Evolutionary conservation across 73 alveolate genomes (phyloP).

Genomic region (Symbiodinium natans): DNA sequence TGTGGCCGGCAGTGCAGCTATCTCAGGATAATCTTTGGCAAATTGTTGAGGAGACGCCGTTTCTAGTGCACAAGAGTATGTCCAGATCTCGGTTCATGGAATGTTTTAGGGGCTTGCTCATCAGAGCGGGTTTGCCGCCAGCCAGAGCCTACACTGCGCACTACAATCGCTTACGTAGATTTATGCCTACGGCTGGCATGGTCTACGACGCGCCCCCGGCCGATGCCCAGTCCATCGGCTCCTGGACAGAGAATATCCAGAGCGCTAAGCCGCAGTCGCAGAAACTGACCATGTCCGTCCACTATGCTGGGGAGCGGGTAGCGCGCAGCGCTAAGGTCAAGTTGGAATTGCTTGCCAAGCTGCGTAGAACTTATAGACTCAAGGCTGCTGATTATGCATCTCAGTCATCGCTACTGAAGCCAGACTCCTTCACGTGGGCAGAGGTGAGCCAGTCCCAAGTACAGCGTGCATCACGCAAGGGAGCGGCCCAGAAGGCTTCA

Average conservation of each 20-base stretch:
- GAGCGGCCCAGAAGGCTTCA: too few species aligned
- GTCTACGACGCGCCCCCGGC: not conserved
- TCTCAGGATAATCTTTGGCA: not conserved
- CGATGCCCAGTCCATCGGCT: not conserved
- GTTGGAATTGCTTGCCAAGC: not conserved
- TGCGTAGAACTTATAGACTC: not conserved
- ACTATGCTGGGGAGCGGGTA: not conserved
- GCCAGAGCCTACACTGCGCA: not conserved
- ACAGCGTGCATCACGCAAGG: too few species aligned
- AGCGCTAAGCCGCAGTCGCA: not conserved
- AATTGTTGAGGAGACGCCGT: not conserved
- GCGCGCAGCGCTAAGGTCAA: not conserved
- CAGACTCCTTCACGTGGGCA: not conserved
- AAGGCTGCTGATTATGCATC: not conserved
- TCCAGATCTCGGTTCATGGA: not conserved
- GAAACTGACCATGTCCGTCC: not conserved
- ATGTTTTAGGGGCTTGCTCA: not conserved
- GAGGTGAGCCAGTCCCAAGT: too few species aligned
- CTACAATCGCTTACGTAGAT: not conserved
- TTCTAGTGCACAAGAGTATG: too few species aligned
- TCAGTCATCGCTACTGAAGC: not conserved
- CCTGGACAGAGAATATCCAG: not conserved
- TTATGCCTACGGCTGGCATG: not conserved
- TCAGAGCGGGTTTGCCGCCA: not conserved
- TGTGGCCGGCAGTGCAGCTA: not conserved